Conservation (phyloP, 768 basidiomycete species). For the Tricholoma hemisulphureum region DNA sequence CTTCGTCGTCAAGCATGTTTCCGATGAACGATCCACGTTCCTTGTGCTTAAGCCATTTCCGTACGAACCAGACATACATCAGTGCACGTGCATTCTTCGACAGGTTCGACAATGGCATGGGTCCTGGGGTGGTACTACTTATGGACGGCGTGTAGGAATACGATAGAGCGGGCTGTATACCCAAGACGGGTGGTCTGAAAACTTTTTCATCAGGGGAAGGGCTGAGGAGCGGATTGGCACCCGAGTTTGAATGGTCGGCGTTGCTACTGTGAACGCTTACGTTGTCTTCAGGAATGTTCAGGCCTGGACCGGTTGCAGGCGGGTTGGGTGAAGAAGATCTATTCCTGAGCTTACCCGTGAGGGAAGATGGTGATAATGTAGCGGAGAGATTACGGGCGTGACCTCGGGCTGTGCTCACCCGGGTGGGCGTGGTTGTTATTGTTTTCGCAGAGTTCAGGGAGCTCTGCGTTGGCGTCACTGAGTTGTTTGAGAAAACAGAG, state of each 20-base stretch:
- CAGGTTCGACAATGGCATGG: constrained; percentile 3
- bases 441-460: constrained; percentile 4
- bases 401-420: constrained; percentile 4
- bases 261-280: constrained; percentile 1
- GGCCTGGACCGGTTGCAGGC: constrained; percentile 11
- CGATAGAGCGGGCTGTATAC: constrained; percentile 65
- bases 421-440: constrained; percentile 10
- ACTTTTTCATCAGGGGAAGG: constrained; percentile 10
- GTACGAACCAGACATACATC: constrained; percentile 76
- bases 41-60: constrained; percentile 68
- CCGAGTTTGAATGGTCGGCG: neutral
- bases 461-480: constrained; percentile 8
- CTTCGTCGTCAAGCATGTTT: constrained; percentile 23
- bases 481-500: constrained; percentile 18
- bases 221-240: neutral
- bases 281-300: constrained; percentile 11
- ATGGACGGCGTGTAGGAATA: constrained; percentile 34
- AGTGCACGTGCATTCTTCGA: constrained; percentile 20
- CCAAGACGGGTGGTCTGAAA: constrained; percentile 48
- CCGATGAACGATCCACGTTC: constrained; percentile 7
- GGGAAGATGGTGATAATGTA: constrained; percentile 4
- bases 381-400: constrained; percentile 16
- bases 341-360: constrained; percentile 11
- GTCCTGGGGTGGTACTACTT: constrained; percentile 20
- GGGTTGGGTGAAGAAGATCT: constrained; percentile 21